Conservation (phyloP, 306 rosid species). For the Cucurbita pepo region DNA sequence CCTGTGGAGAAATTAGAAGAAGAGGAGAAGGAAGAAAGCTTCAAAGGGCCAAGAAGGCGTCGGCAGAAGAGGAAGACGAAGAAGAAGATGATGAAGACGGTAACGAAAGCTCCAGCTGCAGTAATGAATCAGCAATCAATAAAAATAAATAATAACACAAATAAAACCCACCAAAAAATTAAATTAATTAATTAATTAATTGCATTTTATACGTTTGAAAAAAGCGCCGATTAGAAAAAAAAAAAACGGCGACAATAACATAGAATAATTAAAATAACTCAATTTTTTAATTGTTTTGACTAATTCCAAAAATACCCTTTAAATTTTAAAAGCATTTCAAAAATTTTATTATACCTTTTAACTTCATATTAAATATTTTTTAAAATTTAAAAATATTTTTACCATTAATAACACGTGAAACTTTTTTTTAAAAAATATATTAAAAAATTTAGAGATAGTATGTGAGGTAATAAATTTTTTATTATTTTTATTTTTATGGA, state of each 20-base stretch:
- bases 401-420: too few relatives aligned
- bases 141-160: not conserved
- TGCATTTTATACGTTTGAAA: not conserved
- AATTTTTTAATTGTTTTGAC: too few relatives aligned
- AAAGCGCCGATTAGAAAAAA: not conserved
- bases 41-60: not conserved
- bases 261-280: too few relatives aligned
- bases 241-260: not conserved
- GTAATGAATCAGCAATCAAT: not conserved
- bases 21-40: not conserved
- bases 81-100: not conserved
- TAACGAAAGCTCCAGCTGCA: constrained; percentile 4
- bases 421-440: too few relatives aligned
- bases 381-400: too few relatives aligned
- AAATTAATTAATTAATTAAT: not conserved
- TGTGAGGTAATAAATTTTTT: too few relatives aligned
- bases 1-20: not conserved
- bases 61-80: not conserved
- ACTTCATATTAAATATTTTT: too few relatives aligned
- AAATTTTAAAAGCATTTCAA: too few relatives aligned
- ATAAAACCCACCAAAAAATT: not conserved
- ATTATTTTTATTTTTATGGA: too few relatives aligned
- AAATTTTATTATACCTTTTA: too few relatives aligned
- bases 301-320: too few relatives aligned
- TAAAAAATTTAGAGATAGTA: too few relatives aligned